Conservation (phyloP, 140 eudicot genomes). For the Bidens hawaiensis region DNA sequence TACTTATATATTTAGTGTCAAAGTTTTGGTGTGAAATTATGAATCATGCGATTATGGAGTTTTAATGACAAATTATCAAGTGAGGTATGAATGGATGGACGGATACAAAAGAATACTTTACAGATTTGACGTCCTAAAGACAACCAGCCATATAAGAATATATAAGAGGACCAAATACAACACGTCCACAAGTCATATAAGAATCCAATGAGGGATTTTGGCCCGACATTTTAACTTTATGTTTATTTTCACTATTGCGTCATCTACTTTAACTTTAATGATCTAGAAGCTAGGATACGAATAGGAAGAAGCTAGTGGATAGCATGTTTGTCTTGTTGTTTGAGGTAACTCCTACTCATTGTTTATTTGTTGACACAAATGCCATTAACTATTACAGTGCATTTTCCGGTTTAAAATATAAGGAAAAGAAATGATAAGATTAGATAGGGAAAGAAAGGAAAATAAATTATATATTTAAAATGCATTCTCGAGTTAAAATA, state of each 20-base stretch:
- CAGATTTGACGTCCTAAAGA: neutral
- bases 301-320: no score
- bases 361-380: no score
- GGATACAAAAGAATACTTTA: no score
- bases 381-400: no score
- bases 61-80: no score
- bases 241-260: neutral
- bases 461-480: no score
- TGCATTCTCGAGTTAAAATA: no score
- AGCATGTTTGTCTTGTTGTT: neutral
- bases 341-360: neutral
- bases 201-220: constrained; percentile 7
- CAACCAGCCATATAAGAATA: no score
- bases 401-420: no score
- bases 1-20: no score
- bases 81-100: neutral
- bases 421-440: no score
- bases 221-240: constrained; percentile 7
- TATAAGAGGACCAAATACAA: neutral
- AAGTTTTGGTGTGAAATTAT: neutral
- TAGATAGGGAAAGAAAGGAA: no score
- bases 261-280: neutral
- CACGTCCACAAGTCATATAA: neutral
- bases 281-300: neutral
- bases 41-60: neutral